These are phyloP conservation scores for Globisporangium irregulare DNA, from an alignment of 352 stramenopile genomes.

Conservation along the genomic window DNA sequence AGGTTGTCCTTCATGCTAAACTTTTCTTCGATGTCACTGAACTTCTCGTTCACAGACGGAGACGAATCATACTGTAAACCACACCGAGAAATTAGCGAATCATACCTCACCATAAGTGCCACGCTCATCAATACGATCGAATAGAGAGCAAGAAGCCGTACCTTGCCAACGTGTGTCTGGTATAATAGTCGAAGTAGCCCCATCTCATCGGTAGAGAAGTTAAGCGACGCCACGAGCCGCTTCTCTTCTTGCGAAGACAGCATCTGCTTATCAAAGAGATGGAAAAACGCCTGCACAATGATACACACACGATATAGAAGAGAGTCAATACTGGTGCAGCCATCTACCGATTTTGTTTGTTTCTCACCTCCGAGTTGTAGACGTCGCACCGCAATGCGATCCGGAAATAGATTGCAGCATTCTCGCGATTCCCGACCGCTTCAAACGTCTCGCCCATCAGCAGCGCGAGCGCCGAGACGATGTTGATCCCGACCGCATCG, in stretches of 20 bases:
- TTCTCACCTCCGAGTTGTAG: constrained; percentile 57
- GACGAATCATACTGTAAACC: constrained; percentile 55
- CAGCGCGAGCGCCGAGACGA: constrained; percentile 75
- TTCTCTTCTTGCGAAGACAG: constrained; percentile 66
- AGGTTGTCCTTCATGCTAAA: constrained; percentile 58
- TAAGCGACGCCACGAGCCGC: constrained; percentile 59
- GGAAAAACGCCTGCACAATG: constrained; percentile 60
- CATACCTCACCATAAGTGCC: not conserved
- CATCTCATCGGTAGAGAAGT: constrained; percentile 63
- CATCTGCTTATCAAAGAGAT: constrained; percentile 87
- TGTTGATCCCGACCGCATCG: constrained; percentile 47
- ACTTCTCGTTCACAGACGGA: constrained; percentile 56
- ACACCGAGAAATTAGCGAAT: not conserved
- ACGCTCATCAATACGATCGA: not conserved
- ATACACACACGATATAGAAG: not conserved
- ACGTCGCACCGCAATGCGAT: constrained; percentile 81
- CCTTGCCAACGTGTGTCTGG: constrained; percentile 63
- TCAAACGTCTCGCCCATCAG: constrained; percentile 85
- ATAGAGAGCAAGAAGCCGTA: constrained; percentile 10
- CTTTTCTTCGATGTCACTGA: constrained; percentile 50
- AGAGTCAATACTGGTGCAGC: not conserved
- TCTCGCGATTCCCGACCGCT: constrained; percentile 79
- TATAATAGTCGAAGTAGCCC: constrained; percentile 65
- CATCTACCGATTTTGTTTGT: not conserved
- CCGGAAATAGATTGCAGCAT: constrained; percentile 70